Evolutionary conservation across 2,329 filamentous ascomycete genomes (phyloP), one percentile per base, ranked within the genome.

Genomic region (Hypoxylon sp.): DNA sequence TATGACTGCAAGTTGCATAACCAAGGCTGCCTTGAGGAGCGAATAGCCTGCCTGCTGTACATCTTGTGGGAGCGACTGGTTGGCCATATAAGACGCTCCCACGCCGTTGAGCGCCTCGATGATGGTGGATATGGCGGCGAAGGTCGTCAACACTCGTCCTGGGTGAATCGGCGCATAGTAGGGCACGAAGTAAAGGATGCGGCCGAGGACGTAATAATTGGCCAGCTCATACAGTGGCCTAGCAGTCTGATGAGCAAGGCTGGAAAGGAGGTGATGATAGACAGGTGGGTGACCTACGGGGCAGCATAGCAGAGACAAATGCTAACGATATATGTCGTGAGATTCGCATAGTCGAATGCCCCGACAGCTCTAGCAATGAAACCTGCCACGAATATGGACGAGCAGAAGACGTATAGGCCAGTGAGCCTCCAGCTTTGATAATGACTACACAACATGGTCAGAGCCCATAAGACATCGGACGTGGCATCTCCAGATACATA

Each of bases 381-480:
- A 18, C 86, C 85, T 1, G 73, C 75, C 0, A 80, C 77, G 70
- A 87, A 86, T 35, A 88, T 67, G 1, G 82, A 67, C 6, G 79
- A 78, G 40, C 81, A 83, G 70, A 83, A 79, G 7, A 83, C 78
- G 18, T 85, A 81, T 3, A 88, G 71, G 0, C 79, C 71, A 0
- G 82, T 85, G 11, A 85, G 73, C 47, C 77, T 78, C 80, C 82
- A 87, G 63, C 78, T 82, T 60, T 81, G 82, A 67, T 85, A 83
- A 50, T 75, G 80, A 40, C 83, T 85, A 10, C 6, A 41, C 10
- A 7, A 15, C 4, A 18, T 17, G 3, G 29, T 62, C 37, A 58
- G 45, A 42, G 18, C 13, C 26, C 3, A 10, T 2, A n/a, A 10
- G n/a, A 15, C 21, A 27, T 26, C 4, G 35, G 42, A 23, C n/a